These are phyloP conservation scores for Crataegus laevigata DNA, from an alignment of 306 rosid species.

Conservation along the genomic window DNA sequence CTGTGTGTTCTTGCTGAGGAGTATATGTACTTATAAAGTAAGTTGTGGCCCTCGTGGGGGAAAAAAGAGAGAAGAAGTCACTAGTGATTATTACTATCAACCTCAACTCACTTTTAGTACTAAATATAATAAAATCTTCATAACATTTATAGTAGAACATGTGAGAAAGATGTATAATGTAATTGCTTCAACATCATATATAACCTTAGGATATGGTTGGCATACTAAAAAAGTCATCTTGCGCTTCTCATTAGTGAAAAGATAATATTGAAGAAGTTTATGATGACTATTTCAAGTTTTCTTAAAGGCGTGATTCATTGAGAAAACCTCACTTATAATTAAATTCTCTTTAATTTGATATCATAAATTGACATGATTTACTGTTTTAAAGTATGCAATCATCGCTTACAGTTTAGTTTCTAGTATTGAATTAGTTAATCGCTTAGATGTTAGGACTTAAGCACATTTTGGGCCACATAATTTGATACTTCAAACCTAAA, in stretches of 20 bases:
- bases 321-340: background rate
- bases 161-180: background rate
- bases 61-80: background rate
- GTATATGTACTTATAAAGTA: background rate
- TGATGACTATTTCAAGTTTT: background rate
- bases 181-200: background rate
- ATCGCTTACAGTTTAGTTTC: background rate
- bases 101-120: background rate
- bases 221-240: background rate
- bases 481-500: background rate
- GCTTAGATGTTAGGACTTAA: background rate
- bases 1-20: background rate
- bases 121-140: background rate
- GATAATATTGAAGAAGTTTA: background rate
- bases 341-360: background rate
- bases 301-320: background rate
- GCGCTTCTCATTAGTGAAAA: background rate
- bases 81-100: background rate
- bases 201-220: background rate
- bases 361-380: too few relatives aligned
- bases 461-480: background rate
- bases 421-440: background rate
- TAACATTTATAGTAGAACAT: background rate
- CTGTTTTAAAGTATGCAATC: background rate
- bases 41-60: background rate